Percentiles rank a stretch among this genome's conserved stretches.
Evolutionary conservation across 2,329 filamentous ascomycete genomes (phyloP).

Genomic region (Botrytis tulipae): DNA sequence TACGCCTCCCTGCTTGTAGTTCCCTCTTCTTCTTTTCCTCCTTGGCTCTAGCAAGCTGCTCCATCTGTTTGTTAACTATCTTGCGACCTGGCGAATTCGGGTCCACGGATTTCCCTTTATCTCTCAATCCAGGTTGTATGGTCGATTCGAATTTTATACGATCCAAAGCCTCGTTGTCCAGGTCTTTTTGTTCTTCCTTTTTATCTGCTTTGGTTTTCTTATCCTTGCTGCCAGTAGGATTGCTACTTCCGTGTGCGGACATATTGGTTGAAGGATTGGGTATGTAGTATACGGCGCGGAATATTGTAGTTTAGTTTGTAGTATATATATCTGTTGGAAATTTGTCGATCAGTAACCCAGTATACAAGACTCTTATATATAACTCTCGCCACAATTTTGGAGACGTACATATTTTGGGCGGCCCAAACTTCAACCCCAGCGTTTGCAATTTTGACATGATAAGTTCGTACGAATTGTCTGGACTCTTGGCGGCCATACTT

Average conservation of each 20-base stretch:
- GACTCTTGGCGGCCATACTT: background rate
- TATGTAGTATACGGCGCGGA: background rate
- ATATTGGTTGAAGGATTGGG: background rate
- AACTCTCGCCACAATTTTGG: background rate
- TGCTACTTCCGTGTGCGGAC: background rate
- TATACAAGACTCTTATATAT: background rate
- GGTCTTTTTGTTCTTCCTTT: too few species aligned
- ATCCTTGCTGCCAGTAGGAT: background rate
- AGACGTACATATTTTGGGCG: background rate
- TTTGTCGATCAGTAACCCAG: background rate
- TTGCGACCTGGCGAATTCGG: too few species aligned
- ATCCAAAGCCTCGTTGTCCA: too few species aligned
- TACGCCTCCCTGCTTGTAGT: background rate
- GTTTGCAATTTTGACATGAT: background rate
- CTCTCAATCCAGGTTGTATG: too few species aligned
- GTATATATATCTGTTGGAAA: background rate
- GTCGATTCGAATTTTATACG: too few species aligned
- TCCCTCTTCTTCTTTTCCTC: too few species aligned
- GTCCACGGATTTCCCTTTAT: too few species aligned
- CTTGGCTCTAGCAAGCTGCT: too few species aligned
- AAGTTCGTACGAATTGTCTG: background rate
- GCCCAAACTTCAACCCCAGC: background rate
- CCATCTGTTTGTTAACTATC: too few species aligned
- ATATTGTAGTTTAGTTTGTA: background rate
- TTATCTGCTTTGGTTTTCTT: too few species aligned